A percentile compares a stretch with the other conserved stretches of the same genome.
phyloP scores from a whole-genome alignment of 305 asterid genomes.

The Fraxinus xanthoxyloides region DNA sequence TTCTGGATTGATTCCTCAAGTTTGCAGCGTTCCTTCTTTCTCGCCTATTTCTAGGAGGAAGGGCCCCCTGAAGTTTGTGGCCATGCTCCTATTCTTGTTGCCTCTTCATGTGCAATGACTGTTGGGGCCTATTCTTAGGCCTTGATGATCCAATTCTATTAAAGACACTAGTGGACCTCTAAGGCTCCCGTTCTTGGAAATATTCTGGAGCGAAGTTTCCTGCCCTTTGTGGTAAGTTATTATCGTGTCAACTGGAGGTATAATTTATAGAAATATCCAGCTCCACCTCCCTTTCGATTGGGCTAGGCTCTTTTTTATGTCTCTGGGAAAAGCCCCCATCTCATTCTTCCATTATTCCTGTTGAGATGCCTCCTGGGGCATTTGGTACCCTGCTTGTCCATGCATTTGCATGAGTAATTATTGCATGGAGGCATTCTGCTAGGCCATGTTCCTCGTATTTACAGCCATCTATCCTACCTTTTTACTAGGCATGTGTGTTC shows the following conservation, averaged over 20 bases:
- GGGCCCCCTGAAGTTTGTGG: background rate
- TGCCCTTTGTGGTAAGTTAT: background rate
- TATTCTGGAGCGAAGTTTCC: background rate
- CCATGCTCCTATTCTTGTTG: background rate
- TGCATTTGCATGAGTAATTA: background rate
- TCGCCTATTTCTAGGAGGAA: background rate
- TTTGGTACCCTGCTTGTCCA: too few relatives aligned
- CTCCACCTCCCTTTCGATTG: too few relatives aligned
- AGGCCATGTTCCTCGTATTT: too few relatives aligned
- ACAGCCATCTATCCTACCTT: background rate
- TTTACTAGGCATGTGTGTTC: background rate
- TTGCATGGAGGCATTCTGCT: background rate
- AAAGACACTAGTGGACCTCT: background rate
- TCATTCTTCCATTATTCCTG: background rate
- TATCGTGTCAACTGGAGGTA: background rate
- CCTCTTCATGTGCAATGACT: background rate
- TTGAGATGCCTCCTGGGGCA: background rate
- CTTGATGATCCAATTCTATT: background rate
- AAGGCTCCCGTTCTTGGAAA: background rate
- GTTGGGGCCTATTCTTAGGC: background rate
- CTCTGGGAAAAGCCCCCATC: background rate
- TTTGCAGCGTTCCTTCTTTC: too few relatives aligned
- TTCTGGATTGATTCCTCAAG: background rate
- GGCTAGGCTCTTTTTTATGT: background rate
- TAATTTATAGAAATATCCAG: background rate